A percentile compares a stretch with the other conserved stretches of the same genome.
Evolutionary conservation across 148 eudicot genomes (phyloP).

Genomic region (Rhododendron ovatum): DNA sequence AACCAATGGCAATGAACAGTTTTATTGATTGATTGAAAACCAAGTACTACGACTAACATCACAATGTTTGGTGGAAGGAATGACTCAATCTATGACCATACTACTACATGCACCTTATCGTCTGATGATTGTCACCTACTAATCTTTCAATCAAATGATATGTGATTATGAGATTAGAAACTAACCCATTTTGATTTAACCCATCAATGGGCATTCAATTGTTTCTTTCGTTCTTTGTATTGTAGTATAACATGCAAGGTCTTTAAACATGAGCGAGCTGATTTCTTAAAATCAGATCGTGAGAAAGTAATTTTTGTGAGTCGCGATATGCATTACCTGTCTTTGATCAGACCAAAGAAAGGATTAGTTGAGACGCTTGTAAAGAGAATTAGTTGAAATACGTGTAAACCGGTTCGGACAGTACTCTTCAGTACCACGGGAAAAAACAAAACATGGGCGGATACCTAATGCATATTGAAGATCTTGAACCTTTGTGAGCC

Average conservation of each 20-base stretch:
- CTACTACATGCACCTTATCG: background rate
- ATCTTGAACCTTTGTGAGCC: too few species aligned
- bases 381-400: too few species aligned
- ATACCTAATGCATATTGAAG: too few species aligned
- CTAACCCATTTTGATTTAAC: background rate
- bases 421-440: too few species aligned
- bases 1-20: constrained; percentile 10
- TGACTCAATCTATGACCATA: constrained; percentile 2
- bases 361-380: rapidly evolving
- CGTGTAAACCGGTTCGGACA: rapidly evolving
- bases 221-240: too few species aligned
- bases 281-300: too few species aligned
- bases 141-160: background rate
- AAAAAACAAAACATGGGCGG: too few species aligned
- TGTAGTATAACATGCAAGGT: background rate
- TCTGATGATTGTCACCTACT: background rate
- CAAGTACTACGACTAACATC: background rate
- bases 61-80: background rate
- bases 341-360: rapidly evolving
- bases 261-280: too few species aligned
- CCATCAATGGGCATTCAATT: background rate
- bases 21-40: constrained; percentile 8
- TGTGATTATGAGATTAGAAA: background rate
- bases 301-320: too few species aligned
- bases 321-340: rapidly evolving